Conservation (phyloP, 352 stramenopile species). For the Globisporangium carolinianum region DNA sequence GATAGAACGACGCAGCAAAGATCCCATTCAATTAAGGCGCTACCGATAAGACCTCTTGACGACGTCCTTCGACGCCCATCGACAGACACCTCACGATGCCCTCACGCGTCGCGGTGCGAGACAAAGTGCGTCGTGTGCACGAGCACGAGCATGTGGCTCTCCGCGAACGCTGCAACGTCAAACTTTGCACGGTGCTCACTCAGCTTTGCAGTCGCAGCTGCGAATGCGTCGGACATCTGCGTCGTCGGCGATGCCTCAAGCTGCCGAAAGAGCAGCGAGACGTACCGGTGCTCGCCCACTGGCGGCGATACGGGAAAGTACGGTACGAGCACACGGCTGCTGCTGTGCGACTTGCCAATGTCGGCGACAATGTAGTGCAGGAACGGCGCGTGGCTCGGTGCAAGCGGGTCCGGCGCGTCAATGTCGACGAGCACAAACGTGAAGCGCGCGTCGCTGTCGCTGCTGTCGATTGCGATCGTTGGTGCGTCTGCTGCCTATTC, state of each 20-base stretch:
- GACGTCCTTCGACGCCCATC: not conserved
- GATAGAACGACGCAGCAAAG: too few species aligned
- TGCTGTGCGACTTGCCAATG: constrained; percentile 6
- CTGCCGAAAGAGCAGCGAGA: constrained; percentile 46
- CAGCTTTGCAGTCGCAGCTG: constrained; percentile 12
- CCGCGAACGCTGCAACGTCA: constrained; percentile 33
- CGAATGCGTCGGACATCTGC: too few species aligned
- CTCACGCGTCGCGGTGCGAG: constrained; percentile 15
- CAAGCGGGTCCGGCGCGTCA: constrained; percentile 45
- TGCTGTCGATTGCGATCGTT: constrained; percentile 16
- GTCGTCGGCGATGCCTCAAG: not conserved
- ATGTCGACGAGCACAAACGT: constrained; percentile 68
- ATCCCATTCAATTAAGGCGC: too few species aligned
- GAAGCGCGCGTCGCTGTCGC: constrained; percentile 23
- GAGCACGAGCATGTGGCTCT: constrained; percentile 24
- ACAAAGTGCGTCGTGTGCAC: constrained; percentile 32
- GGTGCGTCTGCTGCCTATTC: constrained; percentile 17
- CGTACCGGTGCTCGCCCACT: constrained; percentile 45
- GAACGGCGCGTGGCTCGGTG: constrained; percentile 55
- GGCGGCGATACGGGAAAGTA: constrained; percentile 58
- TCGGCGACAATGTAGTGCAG: constrained; percentile 58
- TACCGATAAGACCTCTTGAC: not conserved
- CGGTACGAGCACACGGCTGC: constrained; percentile 26
- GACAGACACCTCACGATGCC: too few species aligned
- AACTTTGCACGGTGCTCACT: constrained; percentile 36